Evolutionary conservation across 345 rosid species (phyloP).

Genomic region (Citrus inodora): DNA sequence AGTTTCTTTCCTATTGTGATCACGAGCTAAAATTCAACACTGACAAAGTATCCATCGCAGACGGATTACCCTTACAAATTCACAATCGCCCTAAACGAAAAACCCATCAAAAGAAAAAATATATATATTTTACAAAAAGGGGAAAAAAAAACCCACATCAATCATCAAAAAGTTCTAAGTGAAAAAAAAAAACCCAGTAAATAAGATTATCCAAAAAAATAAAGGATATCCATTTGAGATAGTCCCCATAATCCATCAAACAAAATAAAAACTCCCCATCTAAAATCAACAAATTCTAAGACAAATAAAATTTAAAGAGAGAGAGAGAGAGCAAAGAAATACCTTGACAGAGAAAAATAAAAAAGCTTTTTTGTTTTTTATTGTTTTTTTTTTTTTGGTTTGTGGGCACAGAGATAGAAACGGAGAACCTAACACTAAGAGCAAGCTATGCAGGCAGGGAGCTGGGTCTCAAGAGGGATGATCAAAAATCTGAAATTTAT

Average conservation of each 20-base stretch:
- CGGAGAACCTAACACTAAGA: conserved; percentile 13
- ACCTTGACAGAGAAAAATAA: conserved; percentile 12
- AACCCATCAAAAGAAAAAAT: neutral
- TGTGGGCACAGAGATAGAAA: conserved; percentile 8
- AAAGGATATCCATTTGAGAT: conserved; percentile 19
- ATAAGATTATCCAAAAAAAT: conserved; percentile 18
- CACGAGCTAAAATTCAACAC: conserved; percentile 4
- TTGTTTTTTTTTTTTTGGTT: neutral
- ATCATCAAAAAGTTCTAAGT: neutral
- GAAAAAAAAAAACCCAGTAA: conserved; percentile 13
- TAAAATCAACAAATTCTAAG: neutral
- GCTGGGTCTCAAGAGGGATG: conserved; percentile 7
- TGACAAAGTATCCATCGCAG: conserved; percentile 7
- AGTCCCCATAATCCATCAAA: conserved; percentile 6
- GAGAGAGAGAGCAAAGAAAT: conserved; percentile 21
- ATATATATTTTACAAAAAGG: neutral
- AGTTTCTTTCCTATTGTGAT: conserved; percentile 10
- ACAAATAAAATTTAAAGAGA: neutral
- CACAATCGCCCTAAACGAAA: neutral
- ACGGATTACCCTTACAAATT: neutral
- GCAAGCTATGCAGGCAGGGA: neutral
- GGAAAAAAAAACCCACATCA: neutral
- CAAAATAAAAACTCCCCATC: neutral
- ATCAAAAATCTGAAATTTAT: neutral
- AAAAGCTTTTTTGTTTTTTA: neutral